Base-by-base conservation (phyloP, 192 early-diverging fungal genomes). In the Coemansia aciculifera region DNA sequence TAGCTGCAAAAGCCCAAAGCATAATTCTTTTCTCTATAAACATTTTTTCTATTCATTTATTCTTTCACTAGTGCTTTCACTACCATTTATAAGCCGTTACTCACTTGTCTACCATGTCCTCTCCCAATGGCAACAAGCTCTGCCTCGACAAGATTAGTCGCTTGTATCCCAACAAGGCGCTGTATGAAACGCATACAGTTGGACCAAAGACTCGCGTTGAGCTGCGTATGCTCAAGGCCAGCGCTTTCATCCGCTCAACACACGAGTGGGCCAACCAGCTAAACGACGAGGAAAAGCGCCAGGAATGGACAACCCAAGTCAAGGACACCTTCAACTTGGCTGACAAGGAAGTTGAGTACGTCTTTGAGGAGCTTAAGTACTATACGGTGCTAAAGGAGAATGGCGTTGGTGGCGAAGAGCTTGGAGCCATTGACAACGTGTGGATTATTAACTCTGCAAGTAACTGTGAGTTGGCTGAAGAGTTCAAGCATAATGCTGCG, bases 391-490 rank as follows among this genome's bases (percentile, higher is more conserved):
- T 36, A 36, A 36, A 36, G 34, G 34, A 36, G 5, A 36, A 36
- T 7, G 34, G 34, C 0, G 34, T 36, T 6, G 7, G 34, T 36
- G 34, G 34, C 0, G 34, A 36, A 36, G 34, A 36, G 7, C 5
- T 36, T 36, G 34, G 34, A 36, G 0, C 34, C 34, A 36, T 36
- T 71, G 49, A 79, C 77, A 19, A 54, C 76, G 24, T 76, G 40
- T 48, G 44, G n/a, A 19, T 19, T 48, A 19, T 19, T 13, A 48
- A 19, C 0, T 3, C 44, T n/a, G 44, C 2, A 3, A 48, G 19
- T n/a, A 19, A 48, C 44, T 19, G 44, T 19, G 44, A 48, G 19
- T 48, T 48, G 44, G 44, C 44, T 48, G n/a, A 48, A 36, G 34
- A 36, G 34, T 36, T 36, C 34, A 36, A 36, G 34, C 34, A 5